Evolutionary conservation across 2,329 filamentous ascomycete genomes (phyloP), one percentile per base, ranked within the genome.

Genomic region (Rasamsonia emersonii): DNA sequence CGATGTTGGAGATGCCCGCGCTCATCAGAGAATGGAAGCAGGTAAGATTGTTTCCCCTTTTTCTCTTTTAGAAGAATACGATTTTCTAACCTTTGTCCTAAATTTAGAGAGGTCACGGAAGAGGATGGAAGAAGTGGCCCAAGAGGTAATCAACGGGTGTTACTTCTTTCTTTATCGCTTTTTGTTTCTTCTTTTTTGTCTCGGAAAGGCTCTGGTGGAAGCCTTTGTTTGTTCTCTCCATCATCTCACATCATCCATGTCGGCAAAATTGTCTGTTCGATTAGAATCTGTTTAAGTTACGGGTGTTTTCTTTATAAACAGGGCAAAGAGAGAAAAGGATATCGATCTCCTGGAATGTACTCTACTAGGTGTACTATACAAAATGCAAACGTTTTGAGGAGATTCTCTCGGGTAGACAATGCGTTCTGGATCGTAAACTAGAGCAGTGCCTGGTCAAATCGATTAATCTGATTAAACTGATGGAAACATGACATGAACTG

Each of bases 1-100:
- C 91, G 38, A 95, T 96, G 85, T 61, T 93, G 67, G 79, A 80
- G 38, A 98, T 98, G 91, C 86, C 89, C 42, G 77, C 81, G 52
- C 75, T 96, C 67, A 84, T 98, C 58, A 76, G 82, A 60, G 71
- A 82, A 59, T 98, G 89, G 91, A 94, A 94, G 65, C 79, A 82
- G 75, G 84, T 91, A 67, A 57, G 77, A 30, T 33, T 10, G 20
- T 37, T 34, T 18, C 20, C 34, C 30, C 36, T 30, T 18, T 26
- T 31, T 24, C 26, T 18, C 32, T 15, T 13, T 15, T 27, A 13
- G 9, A 3, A 21, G 17, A 18, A 13, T 9, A 10, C 8, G 24
- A 27, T 21, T 19, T 28, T 18, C 5, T 28, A 10, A n/a, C n/a
- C n/a, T 33, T 26, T 11, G 28, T 30, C 16, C 30, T 39, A 35